Percentiles rank a stretch among this genome's conserved stretches.
Evolutionary conservation across 1,284 basidiomycete species (phyloP).

Genomic region (Ceratobasidium sp.): DNA sequence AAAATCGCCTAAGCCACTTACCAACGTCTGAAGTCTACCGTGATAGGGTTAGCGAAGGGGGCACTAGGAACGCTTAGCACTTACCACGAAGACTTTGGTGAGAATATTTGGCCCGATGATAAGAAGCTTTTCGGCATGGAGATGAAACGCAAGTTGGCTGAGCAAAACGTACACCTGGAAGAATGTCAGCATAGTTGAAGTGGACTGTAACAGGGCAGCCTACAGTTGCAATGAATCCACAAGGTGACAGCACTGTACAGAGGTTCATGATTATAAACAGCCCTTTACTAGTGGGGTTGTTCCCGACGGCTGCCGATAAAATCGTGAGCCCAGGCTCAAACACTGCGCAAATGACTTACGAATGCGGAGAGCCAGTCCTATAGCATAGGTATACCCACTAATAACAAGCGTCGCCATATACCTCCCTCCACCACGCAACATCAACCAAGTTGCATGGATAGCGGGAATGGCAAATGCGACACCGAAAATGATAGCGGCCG

Average conservation of each 20-base stretch:
- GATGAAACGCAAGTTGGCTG: background rate
- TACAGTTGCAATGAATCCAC: constrained; percentile 28
- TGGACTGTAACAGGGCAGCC: background rate
- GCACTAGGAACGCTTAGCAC: background rate
- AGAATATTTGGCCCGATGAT: constrained; percentile 16
- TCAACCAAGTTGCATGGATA: background rate
- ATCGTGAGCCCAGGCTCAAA: background rate
- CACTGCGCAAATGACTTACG: background rate
- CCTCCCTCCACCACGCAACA: background rate
- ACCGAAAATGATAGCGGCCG: background rate
- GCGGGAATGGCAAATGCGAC: background rate
- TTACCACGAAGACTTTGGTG: constrained; percentile 7
- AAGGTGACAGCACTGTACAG: constrained; percentile 11
- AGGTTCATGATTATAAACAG: constrained; percentile 20
- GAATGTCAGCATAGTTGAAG: background rate
- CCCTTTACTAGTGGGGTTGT: background rate
- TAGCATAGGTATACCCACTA: background rate
- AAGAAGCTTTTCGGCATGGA: constrained; percentile 8
- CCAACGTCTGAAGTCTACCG: constrained; percentile 24
- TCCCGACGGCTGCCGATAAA: background rate
- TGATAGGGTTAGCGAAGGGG: background rate
- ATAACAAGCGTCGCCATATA: constrained; percentile 22
- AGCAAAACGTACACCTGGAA: constrained; percentile 24
- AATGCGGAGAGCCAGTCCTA: constrained; percentile 16
- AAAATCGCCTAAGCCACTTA: background rate